Evolutionary conservation across 768 basidiomycete species (phyloP), one percentile per base, ranked within the genome.

Genomic region (Hydnomerulius pinastri): DNA sequence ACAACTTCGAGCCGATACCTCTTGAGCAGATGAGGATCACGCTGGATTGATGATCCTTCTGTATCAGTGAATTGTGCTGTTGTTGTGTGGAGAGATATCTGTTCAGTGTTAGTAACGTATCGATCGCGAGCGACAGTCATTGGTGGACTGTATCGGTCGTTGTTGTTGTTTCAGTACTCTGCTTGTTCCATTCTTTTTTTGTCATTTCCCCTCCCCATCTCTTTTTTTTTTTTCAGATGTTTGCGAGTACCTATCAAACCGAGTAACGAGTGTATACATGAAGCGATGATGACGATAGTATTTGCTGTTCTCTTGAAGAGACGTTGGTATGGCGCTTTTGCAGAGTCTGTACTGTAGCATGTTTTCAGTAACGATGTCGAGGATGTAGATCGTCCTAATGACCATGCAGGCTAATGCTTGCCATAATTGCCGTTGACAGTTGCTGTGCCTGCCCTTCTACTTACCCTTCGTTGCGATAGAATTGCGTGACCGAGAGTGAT

Each of bases 1-100:
- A 95, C 65, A 84, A 82, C 58, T 98, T 98, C 77, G 88, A 87
- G 71, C 97, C 97, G 71, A 96, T 98, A 87, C 94, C 96, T 71
- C 77, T 94, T 71, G 95, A 98, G 69, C 86, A 97, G 72, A 74
- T 98, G 75, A 86, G 86, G 78, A 92, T 98, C 73, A 85, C 87
- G 71, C 81, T 98, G 74, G 94, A 98, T 72, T 93, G 78, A 87
- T 69, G 65, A 60, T 63, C 25, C 36, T 48, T 57, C 54, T 45
- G 52, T 17, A 25, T 39, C 53, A 45, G 55, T 48, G 58, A 66
- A 61, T 25, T 50, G 20, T 25, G 51, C 6, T 43, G 54, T 23
- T 58, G 45, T 50, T 25, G 54, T 49, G 60, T 48, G 56, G n/a
- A n/a, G n/a, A 53, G 54, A 35, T 66, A 66, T 68, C 63, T 70